These are phyloP conservation scores for Leucocoprinus leucothites DNA, from an alignment of 768 basidiomycete genomes.

Conservation along the genomic window DNA sequence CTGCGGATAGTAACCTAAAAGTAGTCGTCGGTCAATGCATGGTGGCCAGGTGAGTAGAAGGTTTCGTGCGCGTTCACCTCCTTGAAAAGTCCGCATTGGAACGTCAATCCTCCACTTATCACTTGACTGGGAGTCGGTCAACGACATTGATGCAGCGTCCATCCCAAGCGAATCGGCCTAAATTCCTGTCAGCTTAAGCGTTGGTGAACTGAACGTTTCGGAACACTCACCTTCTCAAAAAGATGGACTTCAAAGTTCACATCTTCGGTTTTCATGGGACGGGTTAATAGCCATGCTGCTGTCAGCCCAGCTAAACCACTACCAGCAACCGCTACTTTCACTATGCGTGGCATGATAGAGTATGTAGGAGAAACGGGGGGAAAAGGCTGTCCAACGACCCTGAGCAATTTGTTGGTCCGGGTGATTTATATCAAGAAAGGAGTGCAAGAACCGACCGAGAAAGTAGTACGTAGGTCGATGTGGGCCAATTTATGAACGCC, in stretches of 20 bases:
- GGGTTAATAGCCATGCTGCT: constrained; percentile 55
- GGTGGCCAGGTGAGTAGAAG: no score
- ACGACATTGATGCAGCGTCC: constrained; percentile 59
- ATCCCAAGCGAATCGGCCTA: constrained; percentile 61
- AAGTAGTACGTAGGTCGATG: no score
- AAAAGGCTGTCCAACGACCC: background rate
- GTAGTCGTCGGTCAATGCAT: no score
- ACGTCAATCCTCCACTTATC: constrained; percentile 64
- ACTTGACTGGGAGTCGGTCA: constrained; percentile 32
- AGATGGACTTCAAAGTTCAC: constrained; percentile 65
- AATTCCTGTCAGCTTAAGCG: constrained; percentile 3
- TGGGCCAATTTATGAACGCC: no score
- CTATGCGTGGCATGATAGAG: constrained; percentile 30
- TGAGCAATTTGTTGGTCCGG: background rate
- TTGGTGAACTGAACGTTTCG: no score
- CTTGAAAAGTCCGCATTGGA: constrained; percentile 82
- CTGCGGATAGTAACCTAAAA: constrained; percentile 66
- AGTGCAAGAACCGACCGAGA: background rate
- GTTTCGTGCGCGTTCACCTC: no score
- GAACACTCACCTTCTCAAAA: constrained; percentile 68
- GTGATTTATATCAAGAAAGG: background rate
- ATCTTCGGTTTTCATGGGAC: constrained; percentile 26
- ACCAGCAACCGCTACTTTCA: constrained; percentile 69
- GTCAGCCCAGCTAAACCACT: constrained; percentile 74
- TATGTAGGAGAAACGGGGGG: background rate